These are phyloP conservation scores for Malassezia slooffiae DNA, from an alignment of 1,284 basidiomycete genomes.

Conservation along the genomic window DNA sequence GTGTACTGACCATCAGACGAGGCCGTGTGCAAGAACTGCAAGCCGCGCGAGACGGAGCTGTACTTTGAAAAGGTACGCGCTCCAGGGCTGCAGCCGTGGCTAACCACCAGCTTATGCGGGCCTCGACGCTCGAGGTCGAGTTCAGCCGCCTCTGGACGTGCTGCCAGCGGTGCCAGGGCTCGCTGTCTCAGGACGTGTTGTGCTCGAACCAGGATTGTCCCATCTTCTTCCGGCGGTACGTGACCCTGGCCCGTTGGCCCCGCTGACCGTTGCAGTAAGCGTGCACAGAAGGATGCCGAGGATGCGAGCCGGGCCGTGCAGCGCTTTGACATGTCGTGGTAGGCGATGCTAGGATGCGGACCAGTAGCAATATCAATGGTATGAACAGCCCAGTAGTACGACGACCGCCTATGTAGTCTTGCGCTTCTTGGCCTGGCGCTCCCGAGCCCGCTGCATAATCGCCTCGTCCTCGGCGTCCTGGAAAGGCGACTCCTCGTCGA, in stretches of 20 bases:
- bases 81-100: not conserved
- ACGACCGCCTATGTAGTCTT: too few species aligned
- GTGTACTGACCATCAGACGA: too few species aligned
- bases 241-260: too few species aligned
- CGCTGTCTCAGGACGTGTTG: slow-evolving; percentile 65
- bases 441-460: slow-evolving; percentile 11
- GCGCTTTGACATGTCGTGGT: slow-evolving; percentile 32
- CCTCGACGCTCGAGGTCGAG: slow-evolving; percentile 35
- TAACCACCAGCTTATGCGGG: slow-evolving; percentile 19
- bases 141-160: slow-evolving; percentile 45
- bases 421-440: slow-evolving; percentile 12
- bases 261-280: slow-evolving; percentile 15
- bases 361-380: not conserved
- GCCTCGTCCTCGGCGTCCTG: slow-evolving; percentile 8
- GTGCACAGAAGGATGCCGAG: slow-evolving; percentile 38
- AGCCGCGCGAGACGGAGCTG: slow-evolving; percentile 32
- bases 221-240: slow-evolving; percentile 90
- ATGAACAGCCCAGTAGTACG: too few species aligned
- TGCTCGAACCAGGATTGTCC: slow-evolving; percentile 96
- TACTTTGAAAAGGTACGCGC: slow-evolving; percentile 34
- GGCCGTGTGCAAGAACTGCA: slow-evolving; percentile 43
- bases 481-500: slow-evolving; percentile 1
- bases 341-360: too few species aligned
- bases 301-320: slow-evolving; percentile 29
- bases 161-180: slow-evolving; percentile 44